These are phyloP conservation scores for Psilocybe cubensis DNA, from an alignment of 768 basidiomycete species.

Conservation along the genomic window DNA sequence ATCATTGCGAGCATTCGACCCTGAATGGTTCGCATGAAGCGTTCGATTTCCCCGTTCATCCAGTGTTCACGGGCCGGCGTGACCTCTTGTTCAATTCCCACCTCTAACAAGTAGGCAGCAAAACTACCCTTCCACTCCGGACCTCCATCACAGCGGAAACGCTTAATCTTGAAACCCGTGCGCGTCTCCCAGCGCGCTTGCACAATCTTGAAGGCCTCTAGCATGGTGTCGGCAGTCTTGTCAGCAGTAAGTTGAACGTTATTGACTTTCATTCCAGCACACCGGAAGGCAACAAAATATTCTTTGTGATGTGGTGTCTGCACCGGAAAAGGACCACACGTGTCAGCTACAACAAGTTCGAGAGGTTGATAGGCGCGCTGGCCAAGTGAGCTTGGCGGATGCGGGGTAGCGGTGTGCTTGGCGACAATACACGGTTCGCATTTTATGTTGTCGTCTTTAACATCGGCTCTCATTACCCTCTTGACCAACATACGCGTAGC, in stretches of 20 bases:
- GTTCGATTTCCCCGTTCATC: constrained; percentile 19
- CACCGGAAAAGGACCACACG: neutral
- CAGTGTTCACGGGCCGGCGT: constrained; percentile 12
- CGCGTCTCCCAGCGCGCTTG: constrained; percentile 13
- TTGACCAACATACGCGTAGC: too few species aligned
- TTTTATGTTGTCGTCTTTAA: neutral
- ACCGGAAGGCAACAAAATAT: neutral
- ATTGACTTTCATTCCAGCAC: too few species aligned
- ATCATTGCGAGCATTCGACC: neutral
- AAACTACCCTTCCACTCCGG: too few species aligned
- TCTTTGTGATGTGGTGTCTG: neutral
- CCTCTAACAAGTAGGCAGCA: too few species aligned
- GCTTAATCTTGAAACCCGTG: neutral
- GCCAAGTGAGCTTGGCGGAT: too few species aligned
- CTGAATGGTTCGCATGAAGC: constrained; percentile 6
- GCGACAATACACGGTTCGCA: constrained; percentile 11
- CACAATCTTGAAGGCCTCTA: too few species aligned
- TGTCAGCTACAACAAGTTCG: too few species aligned
- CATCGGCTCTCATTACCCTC: neutral
- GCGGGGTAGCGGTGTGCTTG: constrained; percentile 3
- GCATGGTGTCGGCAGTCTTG: constrained; percentile 4
- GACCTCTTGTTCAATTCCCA: constrained; percentile 10
- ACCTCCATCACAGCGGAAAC: too few species aligned
- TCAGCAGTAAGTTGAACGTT: constrained; percentile 2
- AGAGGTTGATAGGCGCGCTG: too few species aligned